Conservation (phyloP, 2,329 filamentous ascomycete genomes). For the Diaporthe velutina region DNA sequence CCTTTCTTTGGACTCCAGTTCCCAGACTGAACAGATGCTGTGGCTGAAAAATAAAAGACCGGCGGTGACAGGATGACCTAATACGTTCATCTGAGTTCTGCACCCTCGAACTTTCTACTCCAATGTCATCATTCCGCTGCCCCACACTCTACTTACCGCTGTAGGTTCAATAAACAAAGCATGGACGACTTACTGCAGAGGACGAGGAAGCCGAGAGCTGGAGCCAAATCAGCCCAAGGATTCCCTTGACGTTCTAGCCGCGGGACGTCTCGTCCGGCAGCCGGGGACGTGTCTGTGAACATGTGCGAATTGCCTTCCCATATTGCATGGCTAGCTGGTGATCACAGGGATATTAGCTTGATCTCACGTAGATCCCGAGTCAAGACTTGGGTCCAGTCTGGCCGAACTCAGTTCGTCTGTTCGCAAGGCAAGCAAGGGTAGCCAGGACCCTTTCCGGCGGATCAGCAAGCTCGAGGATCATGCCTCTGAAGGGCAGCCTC, state of each 20-base stretch:
- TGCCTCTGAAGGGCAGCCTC: neutral
- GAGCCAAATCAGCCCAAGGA: conserved; percentile 18
- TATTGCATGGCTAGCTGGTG: conserved; percentile 22
- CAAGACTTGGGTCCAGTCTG: conserved; percentile 34
- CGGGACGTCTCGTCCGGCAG: conserved; percentile 34
- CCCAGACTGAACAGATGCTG: neutral
- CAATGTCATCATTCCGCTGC: conserved; percentile 30
- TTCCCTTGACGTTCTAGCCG: conserved; percentile 31
- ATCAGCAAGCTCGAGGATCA: conserved; percentile 32
- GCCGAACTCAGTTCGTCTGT: conserved; percentile 33
- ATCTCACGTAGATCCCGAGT: conserved; percentile 33
- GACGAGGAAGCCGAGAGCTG: neutral
- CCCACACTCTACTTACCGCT: neutral
- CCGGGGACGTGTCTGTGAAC: conserved; percentile 32
- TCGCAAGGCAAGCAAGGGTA: conserved; percentile 32
- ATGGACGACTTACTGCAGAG: neutral
- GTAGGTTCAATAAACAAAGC: conserved; percentile 10
- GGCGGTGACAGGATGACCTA: conserved; percentile 19
- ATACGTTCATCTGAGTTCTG: conserved; percentile 13
- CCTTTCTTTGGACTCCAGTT: neutral
- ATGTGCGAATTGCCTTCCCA: conserved; percentile 15
- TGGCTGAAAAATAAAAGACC: conserved; percentile 7
- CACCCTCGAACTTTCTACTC: conserved; percentile 14
- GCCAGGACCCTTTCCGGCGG: conserved; percentile 20
- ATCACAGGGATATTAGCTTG: conserved; percentile 34